A percentile compares a stretch with the other conserved stretches of the same genome.
Evolutionary conservation across 108 stramenopile species (phyloP).

Genomic region (Fragilaria crotonensis): DNA sequence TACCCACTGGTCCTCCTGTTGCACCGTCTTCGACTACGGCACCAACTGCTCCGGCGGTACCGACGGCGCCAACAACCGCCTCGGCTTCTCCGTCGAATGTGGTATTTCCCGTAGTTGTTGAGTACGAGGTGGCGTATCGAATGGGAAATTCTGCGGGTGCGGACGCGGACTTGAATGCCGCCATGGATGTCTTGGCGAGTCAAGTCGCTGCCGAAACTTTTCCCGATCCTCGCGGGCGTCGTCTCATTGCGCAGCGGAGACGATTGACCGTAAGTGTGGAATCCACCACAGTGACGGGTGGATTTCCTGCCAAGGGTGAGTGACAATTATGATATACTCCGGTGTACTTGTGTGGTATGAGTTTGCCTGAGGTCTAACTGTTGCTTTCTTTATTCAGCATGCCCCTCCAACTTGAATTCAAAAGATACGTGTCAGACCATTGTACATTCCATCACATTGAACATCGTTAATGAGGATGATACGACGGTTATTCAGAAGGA

Average conservation of each 20-base stretch:
- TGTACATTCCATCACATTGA: background rate
- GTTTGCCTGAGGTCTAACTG: background rate
- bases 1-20: no score
- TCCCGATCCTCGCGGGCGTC: slow-evolving; percentile 2
- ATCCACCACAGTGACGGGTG: background rate
- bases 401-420: background rate
- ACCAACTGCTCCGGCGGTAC: slow-evolving; percentile 1
- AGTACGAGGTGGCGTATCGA: slow-evolving; percentile 2
- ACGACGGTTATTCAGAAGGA: background rate
- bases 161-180: slow-evolving; percentile 9
- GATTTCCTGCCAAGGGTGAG: background rate
- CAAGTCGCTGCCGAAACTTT: slow-evolving; percentile 10
- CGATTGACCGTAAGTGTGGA: background rate
- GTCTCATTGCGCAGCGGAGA: background rate
- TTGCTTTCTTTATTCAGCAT: background rate
- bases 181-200: slow-evolving; percentile 26
- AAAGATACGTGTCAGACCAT: background rate
- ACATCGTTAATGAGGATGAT: background rate
- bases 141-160: slow-evolving; percentile 1
- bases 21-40: no score
- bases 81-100: background rate
- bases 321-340: background rate
- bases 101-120: slow-evolving; percentile 3
- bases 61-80: background rate
- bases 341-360: background rate